phyloP scores from a whole-genome alignment of 352 stramenopile genomes.

The Pythium aristosporum region DNA sequence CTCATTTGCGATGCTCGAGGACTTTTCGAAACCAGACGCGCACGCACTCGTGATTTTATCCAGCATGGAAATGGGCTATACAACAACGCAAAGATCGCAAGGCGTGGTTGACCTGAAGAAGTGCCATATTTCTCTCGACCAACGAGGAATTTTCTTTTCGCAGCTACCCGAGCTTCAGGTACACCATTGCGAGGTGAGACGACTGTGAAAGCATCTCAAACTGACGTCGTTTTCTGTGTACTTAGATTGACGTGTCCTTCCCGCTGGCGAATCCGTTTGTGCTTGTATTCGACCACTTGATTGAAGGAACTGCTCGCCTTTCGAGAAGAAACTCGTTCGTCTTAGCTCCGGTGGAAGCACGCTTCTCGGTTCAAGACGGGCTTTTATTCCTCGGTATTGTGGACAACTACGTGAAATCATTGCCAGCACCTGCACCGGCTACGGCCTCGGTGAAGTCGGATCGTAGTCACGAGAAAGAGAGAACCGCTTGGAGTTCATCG shows the following conservation, averaged over 20 bases:
- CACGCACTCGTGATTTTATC: conserved; percentile 77
- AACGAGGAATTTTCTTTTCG: conserved; percentile 83
- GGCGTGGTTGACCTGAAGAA: conserved; percentile 67
- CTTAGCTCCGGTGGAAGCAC: conserved; percentile 75
- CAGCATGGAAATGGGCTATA: conserved; percentile 62
- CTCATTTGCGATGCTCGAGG: conserved; percentile 80
- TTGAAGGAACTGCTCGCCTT: conserved; percentile 52
- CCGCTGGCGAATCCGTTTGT: conserved; percentile 81
- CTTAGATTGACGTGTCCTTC: conserved; percentile 81
- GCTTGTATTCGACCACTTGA: conserved; percentile 80
- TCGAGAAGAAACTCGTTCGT: conserved; percentile 78
- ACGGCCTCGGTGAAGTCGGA: conserved; percentile 8
- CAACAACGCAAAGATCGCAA: conserved; percentile 57
- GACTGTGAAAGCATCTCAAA: not conserved
- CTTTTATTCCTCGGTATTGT: conserved; percentile 83
- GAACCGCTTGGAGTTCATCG: conserved; percentile 5
- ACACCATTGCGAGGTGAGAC: conserved; percentile 1
- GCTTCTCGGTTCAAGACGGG: conserved; percentile 85
- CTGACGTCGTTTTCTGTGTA: conserved; percentile 1
- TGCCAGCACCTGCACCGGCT: conserved; percentile 5
- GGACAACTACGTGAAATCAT: conserved; percentile 78
- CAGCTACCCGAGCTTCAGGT: conserved; percentile 84
- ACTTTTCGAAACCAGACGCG: conserved; percentile 66
- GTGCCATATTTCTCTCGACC: conserved; percentile 78
- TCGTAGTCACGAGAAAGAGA: conserved; percentile 9